Evolutionary conservation across 305 asterid species (phyloP), one percentile per base, ranked within the genome.

Genomic region (Fraxinus albicans): DNA sequence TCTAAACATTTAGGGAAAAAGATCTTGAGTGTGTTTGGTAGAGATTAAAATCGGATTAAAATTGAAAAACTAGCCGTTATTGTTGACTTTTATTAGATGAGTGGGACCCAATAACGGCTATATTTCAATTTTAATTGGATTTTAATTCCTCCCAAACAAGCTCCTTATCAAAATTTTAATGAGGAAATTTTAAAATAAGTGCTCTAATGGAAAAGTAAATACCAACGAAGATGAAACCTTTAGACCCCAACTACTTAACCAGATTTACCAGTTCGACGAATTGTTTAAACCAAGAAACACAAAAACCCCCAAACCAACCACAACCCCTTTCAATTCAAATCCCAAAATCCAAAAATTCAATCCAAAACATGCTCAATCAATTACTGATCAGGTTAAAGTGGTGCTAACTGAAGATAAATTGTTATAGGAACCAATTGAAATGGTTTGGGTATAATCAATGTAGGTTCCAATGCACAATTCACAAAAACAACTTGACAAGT

Each of bases 261-360:
- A 81, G 74, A 73, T 7, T 79, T 44, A 38, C 44, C 84, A 89
- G 38, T 35, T 35, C 38, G 38, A 89, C 86, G 34, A 91, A 85
- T 76, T 89, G 89, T 35, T 88, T 47, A 47, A 53, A 72, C 55
- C 55, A 58, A 72, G 50, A 50, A n/a, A 47, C 36, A 33, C 2
- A 9, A 69, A 73, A 85, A 74, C 3, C 74, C 15, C 74, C 25
- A n/a, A 42, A 7, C 23, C 73, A 58, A 23, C 72, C 60, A 4
- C 77, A 69, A 67, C 21, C 21, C 38, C 6, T 35, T 35, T 5
- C 38, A 35, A 35, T 35, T 35, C 38, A 4, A 6, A 35, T 35
- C 38, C 29, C 63, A 29, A 73, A 25, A 34, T 27, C n/a, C 67
- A n/a, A 8, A 2, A 4, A 47, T 12, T 0, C 19, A 19, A 69